phyloP scores from a whole-genome alignment of 75 land plant genomes.

The Cupressus sempervirens region DNA sequence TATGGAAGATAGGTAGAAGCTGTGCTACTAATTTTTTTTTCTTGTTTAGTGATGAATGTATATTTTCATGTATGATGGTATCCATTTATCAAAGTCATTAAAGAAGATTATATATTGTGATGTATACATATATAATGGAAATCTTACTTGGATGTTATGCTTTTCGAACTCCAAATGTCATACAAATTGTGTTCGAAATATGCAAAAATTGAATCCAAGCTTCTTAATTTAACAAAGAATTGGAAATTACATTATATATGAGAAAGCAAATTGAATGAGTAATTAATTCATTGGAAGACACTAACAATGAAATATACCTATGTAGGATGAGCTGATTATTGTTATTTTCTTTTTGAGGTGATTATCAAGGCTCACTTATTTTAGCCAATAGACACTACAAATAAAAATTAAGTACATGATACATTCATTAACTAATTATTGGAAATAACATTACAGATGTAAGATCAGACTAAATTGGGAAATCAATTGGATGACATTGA shows the following conservation, averaged over 20 bases:
- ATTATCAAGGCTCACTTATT: not conserved
- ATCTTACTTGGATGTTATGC: not conserved
- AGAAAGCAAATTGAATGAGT: not conserved
- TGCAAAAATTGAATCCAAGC: not conserved
- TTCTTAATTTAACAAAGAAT: not conserved
- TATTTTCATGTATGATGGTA: not conserved
- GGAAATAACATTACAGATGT: not conserved
- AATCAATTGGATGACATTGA: not conserved
- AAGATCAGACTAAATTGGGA: not conserved
- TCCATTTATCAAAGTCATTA: not conserved
- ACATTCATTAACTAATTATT: too few relatives aligned
- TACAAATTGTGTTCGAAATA: not conserved
- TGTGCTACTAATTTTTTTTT: not conserved
- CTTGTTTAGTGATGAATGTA: not conserved
- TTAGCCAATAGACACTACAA: not conserved
- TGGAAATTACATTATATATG: not conserved
- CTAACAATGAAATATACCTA: not conserved
- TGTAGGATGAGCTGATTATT: constrained; percentile 1
- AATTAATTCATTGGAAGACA: not conserved
- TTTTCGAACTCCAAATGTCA: not conserved
- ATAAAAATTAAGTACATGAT: not conserved
- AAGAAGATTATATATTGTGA: not conserved
- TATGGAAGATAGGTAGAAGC: not conserved
- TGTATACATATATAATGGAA: not conserved
- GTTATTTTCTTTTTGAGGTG: not conserved